Evolutionary conservation across 1,139 yeast species (phyloP), one percentile per base, ranked within the genome.

Genomic region (Lodderomyces beijingensis): DNA sequence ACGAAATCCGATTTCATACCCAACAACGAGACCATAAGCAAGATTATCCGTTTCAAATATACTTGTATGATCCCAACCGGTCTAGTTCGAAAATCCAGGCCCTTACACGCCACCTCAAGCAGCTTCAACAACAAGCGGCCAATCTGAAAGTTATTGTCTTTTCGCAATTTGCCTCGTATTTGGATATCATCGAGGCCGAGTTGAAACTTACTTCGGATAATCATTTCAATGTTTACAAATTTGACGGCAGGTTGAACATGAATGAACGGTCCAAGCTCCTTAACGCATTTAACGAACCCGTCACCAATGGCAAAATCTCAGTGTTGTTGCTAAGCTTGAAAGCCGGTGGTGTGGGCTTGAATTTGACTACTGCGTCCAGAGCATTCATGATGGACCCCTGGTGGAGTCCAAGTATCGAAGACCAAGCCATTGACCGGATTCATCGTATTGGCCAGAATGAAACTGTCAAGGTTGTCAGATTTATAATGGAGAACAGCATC

Each of bases 331-430:
- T 91, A 22, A 84, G 95, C 1, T 62, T 89, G 40, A 89, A 87
- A 54, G 95, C 97, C 0, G 97, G 98, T 12, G 97, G 97, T 4
- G 96, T 89, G 6, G 98, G 98, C 0, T 66, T 91, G 42, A 91
- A 91, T 50, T 62, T 91, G 40, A 89, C 95, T 0, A 77, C 81
- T 30, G 96, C 97, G 0, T 81, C 86, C 0, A 71, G 77, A 28
- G 97, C 95, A 6, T 88, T 80, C 49, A 70, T 91, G 75, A 84
- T 91, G 89, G 97, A 91, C 50, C 97, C 97, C 0, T 91, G 96
- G 94, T 91, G 97, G 97, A 84, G 93, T 16, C 95, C 87, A 28
- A 87, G 95, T 36, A 78, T 86, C 27, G 97, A 91, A 50, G 87
- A 86, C 28, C 97, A 91, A 56, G 97, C 97, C 0, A 87, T 91